Base-by-base conservation (phyloP, 179 eudicot genomes). In the Amaranthus tricolor region DNA sequence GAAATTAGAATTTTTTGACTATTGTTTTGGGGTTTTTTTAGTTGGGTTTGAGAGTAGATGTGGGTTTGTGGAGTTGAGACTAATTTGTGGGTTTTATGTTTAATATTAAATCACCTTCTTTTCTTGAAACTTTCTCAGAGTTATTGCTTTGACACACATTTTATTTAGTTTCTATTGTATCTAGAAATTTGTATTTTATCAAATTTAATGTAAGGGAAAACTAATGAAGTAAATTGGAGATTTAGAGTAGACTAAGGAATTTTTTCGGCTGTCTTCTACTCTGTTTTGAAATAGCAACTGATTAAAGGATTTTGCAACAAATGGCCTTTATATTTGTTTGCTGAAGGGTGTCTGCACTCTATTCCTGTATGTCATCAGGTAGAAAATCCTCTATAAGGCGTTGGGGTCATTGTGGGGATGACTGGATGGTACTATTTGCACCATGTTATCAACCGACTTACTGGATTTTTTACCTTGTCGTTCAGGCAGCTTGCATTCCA, bases 401-500 rank as follows among this genome's bases (percentile, higher is more conserved):
- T 44, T 16, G 51, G 52, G 15, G 7, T 15, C 9, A 14, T 24
- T 52, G 21, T 69, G 21, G 15, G n/a, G n/a, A 69, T 31, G 40
- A 31, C 3, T 31, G 3, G 40, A 31, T 69, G 9, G 49, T 54
- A 52, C 21, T 19, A 2, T 69, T 68, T 68, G 9, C 45, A 20
- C 57, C 12, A 20, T 21, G 19, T 40, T 13, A 48, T n/a, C 45
- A 12, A 66, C 44, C 13, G 5, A 16, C 5, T 63, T 14, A 43
- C 63, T 40, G 68, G 57, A 66, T 61, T 64, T n/a, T n/a, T 77
- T 44, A 68, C 44, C 64, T 77, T 77, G 77, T 75, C 76, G 78
- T 86, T 82, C 96, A 95, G 99, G 99, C 99, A 40, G 86, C 95
- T 76, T 90, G 91, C 78, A 81, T 93, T 80, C 99, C 99, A 59